Base-by-base conservation (phyloP, 257 asterid species). In the Coffea canephora region DNA sequence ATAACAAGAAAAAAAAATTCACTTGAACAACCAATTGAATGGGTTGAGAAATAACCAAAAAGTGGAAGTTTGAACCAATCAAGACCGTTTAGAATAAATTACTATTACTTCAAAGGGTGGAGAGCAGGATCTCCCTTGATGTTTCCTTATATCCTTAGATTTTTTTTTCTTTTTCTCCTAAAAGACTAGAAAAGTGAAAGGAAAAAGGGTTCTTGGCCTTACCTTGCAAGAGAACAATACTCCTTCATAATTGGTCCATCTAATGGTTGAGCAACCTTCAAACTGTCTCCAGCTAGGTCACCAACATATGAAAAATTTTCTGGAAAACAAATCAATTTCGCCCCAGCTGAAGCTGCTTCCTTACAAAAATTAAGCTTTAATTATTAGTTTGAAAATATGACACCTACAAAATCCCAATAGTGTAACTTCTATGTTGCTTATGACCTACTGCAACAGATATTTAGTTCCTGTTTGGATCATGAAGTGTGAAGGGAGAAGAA, bases 271-370 rank as follows among this genome's bases (percentile, higher is more conserved):
- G 96, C 96, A 65, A 95, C 84, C 61, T 81, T 84, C 81, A 95
- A 88, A 78, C 99, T 95, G 66, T 95, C 98, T 73, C 98, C 98
- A 72, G 88, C 48, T 84, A 85, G 84, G 71, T 86, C 84, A 52
- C 97, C 97, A 62, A 93, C 91, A 76, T 89, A 93, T 66, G 99
- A 93, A 89, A 95, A 95, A 85, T 93, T 95, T 86, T 95, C 99
- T 31, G 99, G 99, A 41, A 95, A 87, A 81, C 99, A 93, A 45
- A 95, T 91, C 79, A 95, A 80, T 81, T 93, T 95, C 31, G 97
- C 99, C 54, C 99, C 99, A 62, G 94, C 98, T 78, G 87, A 76
- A 71, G 84, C 97, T 52, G 99, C 99, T 80, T 95, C 98, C 91
- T 94, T 89, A 25, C 55, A 67, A 71, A 85, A 69, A 74, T 57